Evolutionary conservation across 1,284 basidiomycete species (phyloP), one percentile per base, ranked within the genome.

Genomic region (Ustilago curta): DNA sequence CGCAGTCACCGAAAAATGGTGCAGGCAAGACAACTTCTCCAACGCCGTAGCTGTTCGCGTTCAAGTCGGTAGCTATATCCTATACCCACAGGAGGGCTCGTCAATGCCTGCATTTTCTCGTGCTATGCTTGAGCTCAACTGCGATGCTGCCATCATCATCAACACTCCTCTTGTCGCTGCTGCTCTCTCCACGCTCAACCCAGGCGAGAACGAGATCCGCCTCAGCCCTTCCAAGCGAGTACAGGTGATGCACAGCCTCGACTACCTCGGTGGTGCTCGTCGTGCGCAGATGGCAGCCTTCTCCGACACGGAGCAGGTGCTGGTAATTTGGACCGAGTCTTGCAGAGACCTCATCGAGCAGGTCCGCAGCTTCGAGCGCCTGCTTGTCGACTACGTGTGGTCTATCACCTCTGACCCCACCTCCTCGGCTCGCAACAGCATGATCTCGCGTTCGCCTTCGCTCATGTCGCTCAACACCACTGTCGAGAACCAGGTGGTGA

Each of bases 201-300:
- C 60, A 3, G 64, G 59, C 18, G 61, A 75, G 29, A 59, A 39
- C 39, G 66, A 78, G 59, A 59, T 78, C 29, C 71, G 65, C 29
- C 47, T 78, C 40, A 70, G 61, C 45, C 42, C 74, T 7, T 62
- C 59, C 40, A 62, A 76, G 51, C 56, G 67, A 39, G 60, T 78
- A 16, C 76, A 78, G 44, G 65, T 70, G 29, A 50, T 76, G 45
- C 57, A 91, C 64, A 88, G 87, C 27, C 89, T 93, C 79, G 81
- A 84, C 51, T 87, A 89, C 69, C 87, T 93, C 7, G 89, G 89
- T 9, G 87, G 88, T 29, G 92, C 91, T 2, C 90, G 92, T 81
- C 92, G 92, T 85, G 91, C 93, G 73, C 92, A 94, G 81, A 91
- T 91, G 70, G 92, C 90, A n/a, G 91, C 92, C 18, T 93, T 94